Evolutionary conservation across 768 basidiomycete genomes (phyloP).

Genomic region (Sarcodon sp.): DNA sequence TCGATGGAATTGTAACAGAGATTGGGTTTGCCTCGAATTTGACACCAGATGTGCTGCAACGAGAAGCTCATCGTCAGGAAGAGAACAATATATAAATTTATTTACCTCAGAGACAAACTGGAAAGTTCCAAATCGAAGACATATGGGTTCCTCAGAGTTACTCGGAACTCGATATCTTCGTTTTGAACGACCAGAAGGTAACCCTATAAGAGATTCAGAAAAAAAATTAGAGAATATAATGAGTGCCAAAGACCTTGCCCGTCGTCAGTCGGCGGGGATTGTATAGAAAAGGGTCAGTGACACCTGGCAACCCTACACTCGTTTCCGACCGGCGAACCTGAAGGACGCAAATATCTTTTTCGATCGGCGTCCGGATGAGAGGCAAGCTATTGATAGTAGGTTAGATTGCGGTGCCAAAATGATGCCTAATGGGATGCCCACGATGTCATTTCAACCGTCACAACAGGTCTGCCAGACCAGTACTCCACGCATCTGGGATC

Average conservation of each 20-base stretch:
- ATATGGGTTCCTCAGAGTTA: constrained; percentile 86
- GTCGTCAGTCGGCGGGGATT: constrained; percentile 63
- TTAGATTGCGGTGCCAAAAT: constrained; percentile 5
- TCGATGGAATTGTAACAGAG: constrained; percentile 58
- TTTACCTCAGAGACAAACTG: constrained; percentile 66
- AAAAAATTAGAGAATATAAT: neutral
- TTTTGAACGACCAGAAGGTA: constrained; percentile 67
- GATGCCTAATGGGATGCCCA: constrained; percentile 23
- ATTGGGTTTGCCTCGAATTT: constrained; percentile 54
- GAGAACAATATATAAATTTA: constrained; percentile 3
- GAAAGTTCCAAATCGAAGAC: constrained; percentile 87
- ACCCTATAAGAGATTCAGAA: constrained; percentile 20
- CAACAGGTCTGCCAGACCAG: constrained; percentile 75
- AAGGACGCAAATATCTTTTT: constrained; percentile 54
- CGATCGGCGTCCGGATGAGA: constrained; percentile 53
- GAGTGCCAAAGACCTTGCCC: constrained; percentile 32
- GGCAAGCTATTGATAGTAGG: constrained; percentile 38
- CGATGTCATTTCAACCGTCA: constrained; percentile 71
- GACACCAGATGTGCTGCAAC: constrained; percentile 67
- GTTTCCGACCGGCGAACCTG: constrained; percentile 24
- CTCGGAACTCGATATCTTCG: constrained; percentile 69
- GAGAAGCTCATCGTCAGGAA: neutral
- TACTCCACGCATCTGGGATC: constrained; percentile 61
- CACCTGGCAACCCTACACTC: constrained; percentile 28
- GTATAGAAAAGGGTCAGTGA: constrained; percentile 79